Evolutionary conservation across 768 basidiomycete genomes (phyloP).

Genomic region (Tephrocybe rancida): DNA sequence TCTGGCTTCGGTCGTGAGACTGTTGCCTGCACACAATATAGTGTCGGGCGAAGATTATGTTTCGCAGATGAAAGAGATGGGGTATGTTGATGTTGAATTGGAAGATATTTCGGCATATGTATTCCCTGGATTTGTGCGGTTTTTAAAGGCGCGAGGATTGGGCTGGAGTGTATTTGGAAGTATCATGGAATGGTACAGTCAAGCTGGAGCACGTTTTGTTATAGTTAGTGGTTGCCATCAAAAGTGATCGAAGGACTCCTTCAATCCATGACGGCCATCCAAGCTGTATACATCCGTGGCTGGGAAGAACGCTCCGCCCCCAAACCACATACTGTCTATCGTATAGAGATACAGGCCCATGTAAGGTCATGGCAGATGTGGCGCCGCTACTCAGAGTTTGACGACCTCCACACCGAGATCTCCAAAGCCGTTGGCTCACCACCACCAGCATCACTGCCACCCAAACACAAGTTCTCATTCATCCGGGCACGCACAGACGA

Average conservation of each 20-base stretch:
- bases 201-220: conserved; percentile 50
- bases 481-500: conserved; percentile 59
- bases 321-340: conserved; percentile 81
- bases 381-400: conserved; percentile 95
- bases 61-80: conserved; percentile 44
- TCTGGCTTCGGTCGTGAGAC: conserved; percentile 32
- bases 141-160: conserved; percentile 44
- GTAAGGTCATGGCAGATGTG: conserved; percentile 94
- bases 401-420: conserved; percentile 82
- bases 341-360: conserved; percentile 83
- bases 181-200: conserved; percentile 36
- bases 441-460: conserved; percentile 81
- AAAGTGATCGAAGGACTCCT: background rate
- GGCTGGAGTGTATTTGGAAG: conserved; percentile 47
- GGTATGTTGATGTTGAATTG: conserved; percentile 53
- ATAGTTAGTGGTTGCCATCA: conserved; percentile 38
- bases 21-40: conserved; percentile 54
- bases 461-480: conserved; percentile 79
- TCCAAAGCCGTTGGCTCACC: conserved; percentile 76
- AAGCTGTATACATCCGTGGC: conserved; percentile 70
- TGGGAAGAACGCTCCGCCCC: conserved; percentile 71
- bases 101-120: conserved; percentile 61
- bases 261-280: conserved; percentile 66
- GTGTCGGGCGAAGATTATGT: conserved; percentile 48
- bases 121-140: conserved; percentile 57